Base-by-base conservation (phyloP, 169 alveolate genomes). In the Babesia microti region DNA sequence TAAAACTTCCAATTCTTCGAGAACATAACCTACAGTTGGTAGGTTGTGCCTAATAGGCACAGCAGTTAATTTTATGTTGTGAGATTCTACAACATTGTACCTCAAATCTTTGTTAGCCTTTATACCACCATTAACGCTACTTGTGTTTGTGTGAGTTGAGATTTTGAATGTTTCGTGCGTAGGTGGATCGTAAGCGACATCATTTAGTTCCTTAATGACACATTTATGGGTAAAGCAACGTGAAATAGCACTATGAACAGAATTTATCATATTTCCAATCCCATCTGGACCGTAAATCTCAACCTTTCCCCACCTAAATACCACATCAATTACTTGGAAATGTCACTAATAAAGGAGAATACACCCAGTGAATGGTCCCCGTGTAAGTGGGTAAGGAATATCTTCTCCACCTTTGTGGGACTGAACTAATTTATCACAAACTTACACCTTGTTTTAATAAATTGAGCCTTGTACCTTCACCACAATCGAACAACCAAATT, bases 321-420 rank as follows among this genome's bases (percentile, higher is more conserved):
- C n/a, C n/a, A n/a, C n/a, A n/a, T n/a, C n/a, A n/a, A n/a, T n/a
- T n/a, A n/a, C n/a, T n/a, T n/a, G n/a, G n/a, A 19, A 17, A 32
- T 32, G 0, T 26, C 33, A 44, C 37, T 22, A 22, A 65, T 40
- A 55, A 65, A 65, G 23, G 88, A 48, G 12, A 81, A 76, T 4
- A 82, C 29, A 7, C 91, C 91, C 17, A 72, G 56, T 32, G 79
- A 73, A 57, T 82, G 91, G 55, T 82, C 91, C 15, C 91, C 91
- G 60, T 82, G 91, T 40, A 82, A 37, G 44, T 82, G 91, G 1
- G 91, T 78, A 32, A 82, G 53, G 50, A 82, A 82, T 5, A 82
- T 72, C 36, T 59, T 65, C 12, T 59, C 59, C 14, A 76, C 76
- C 1, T 55, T 46, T 32, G 12, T 27, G 18, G 66, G 50, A 32